These are phyloP conservation scores for Dryas octopetala DNA, from an alignment of 306 rosid genomes.

Conservation along the genomic window DNA sequence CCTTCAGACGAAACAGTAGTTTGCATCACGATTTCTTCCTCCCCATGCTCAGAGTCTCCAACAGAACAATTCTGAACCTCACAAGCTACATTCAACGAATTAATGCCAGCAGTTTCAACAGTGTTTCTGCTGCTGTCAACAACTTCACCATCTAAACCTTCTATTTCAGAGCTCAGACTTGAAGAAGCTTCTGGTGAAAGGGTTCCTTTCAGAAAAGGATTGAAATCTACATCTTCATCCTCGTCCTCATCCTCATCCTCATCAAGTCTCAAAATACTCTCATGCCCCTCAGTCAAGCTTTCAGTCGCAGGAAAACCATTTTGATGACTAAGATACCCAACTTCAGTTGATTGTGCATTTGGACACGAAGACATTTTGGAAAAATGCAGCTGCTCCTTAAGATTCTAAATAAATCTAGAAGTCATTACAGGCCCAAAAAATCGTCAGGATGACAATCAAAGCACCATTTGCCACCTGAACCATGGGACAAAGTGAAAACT, in stretches of 20 bases:
- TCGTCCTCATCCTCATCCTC: constrained; percentile 60
- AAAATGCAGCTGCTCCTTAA: constrained; percentile 14
- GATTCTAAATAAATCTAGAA: constrained; percentile 17
- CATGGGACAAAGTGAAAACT: constrained; percentile 20
- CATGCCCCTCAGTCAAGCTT: constrained; percentile 25
- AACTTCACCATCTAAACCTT: constrained; percentile 60
- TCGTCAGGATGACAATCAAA: constrained; percentile 24
- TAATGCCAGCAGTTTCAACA: constrained; percentile 23
- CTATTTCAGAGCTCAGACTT: constrained; percentile 83
- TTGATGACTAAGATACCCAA: constrained; percentile 27
- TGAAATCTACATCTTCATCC: constrained; percentile 76
- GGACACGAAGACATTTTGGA: constrained; percentile 46
- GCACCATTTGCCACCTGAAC: constrained; percentile 29
- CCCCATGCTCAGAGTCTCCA: constrained; percentile 51
- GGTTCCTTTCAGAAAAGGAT: constrained; percentile 69
- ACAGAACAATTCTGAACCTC: constrained; percentile 29
- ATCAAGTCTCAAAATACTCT: constrained; percentile 34
- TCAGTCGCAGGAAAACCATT: constrained; percentile 18
- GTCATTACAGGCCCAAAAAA: not conserved
- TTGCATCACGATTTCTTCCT: constrained; percentile 58
- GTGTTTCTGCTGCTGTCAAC: constrained; percentile 33
- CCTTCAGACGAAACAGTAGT: constrained; percentile 30
- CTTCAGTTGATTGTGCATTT: constrained; percentile 35
- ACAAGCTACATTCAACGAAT: constrained; percentile 24
- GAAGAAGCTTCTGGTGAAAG: constrained; percentile 80